Base-by-base conservation (phyloP, 805 yeast species). In the Sugiyamaella valdiviana region DNA sequence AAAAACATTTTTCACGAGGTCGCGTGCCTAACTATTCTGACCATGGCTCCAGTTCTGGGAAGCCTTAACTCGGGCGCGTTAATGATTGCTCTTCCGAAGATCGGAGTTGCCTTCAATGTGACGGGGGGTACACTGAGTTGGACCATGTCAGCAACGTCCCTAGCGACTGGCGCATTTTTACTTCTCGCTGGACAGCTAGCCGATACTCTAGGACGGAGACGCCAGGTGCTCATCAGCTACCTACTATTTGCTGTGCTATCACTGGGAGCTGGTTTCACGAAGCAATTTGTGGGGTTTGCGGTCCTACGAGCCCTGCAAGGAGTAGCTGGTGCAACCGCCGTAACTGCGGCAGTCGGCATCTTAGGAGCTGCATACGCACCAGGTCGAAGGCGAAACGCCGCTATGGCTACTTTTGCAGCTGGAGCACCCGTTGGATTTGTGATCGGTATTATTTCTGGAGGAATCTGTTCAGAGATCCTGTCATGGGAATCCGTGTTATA, bases 391-490 rank as follows among this genome's bases (percentile, higher is more conserved):
- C 71, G 72, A 51, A 73, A 73, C 54, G 52, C 66, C 52, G 75
- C 60, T 9, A 60, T 73, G 69, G 71, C 75, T 38, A 59, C 66
- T 35, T 71, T 72, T 52, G 58, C 70, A 5, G 69, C 70, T 1
- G 78, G 78, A 4, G 76, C 77, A 1, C 78, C 78, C 1, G 56
- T 71, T 6, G 78, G 78, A 15, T 70, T 67, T 42, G 71, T 73
- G 2, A 50, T 59, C 19, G 78, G 78, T 0, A 62, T 62, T 16
- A 53, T 74, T 21, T 48, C 67, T 17, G 77, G 76, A 7, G 78
- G 77, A 44, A 68, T 74, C n/a, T 67, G 75, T 51, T 53, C 65
- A 15, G 59, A 67, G 43, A 58, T 63, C 16, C 53, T 74, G 19
- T 63, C 57, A 45, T 74, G 78, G 77, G 60, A 73, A 44, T 57